These are phyloP conservation scores for Delitschia confertaspora DNA, from an alignment of 495 filamentous ascomycete genomes.

Conservation along the genomic window DNA sequence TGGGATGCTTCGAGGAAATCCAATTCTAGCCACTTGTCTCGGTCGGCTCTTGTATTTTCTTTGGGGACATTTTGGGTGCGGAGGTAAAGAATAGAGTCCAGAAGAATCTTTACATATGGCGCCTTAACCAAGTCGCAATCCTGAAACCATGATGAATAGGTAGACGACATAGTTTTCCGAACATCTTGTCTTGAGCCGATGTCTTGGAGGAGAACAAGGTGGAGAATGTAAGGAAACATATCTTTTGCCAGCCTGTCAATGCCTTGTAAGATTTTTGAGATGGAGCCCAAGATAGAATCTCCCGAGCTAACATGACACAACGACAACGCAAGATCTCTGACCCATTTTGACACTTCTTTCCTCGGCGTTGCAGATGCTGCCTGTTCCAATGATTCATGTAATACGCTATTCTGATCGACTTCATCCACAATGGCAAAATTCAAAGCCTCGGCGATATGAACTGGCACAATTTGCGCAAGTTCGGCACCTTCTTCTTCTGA, in stretches of 20 bases:
- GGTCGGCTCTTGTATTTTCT: conserved; percentile 68
- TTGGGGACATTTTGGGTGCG: conserved; percentile 66
- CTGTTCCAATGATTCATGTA: conserved; percentile 2
- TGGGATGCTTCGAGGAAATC: conserved; percentile 62
- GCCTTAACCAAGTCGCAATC: conserved; percentile 34
- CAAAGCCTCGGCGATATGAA: conserved; percentile 11
- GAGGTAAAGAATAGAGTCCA: conserved; percentile 80
- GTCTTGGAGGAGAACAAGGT: conserved; percentile 58
- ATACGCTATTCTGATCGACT: not conserved
- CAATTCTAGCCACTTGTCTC: conserved; percentile 76
- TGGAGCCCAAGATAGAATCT: conserved; percentile 47
- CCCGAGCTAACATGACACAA: conserved; percentile 51
- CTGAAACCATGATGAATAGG: conserved; percentile 44
- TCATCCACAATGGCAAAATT: conserved; percentile 7
- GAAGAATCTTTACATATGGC: conserved; percentile 51
- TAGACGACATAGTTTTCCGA: conserved; percentile 43
- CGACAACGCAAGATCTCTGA: conserved; percentile 51
- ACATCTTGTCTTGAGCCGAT: conserved; percentile 42
- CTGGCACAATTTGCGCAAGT: conserved; percentile 22
- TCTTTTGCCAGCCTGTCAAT: conserved; percentile 26
- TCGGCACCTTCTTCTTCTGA: conserved; percentile 13
- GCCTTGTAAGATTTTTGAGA: conserved; percentile 18
- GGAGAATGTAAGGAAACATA: conserved; percentile 42
- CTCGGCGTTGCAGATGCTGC: conserved; percentile 4
- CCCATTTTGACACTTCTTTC: conserved; percentile 44